phyloP scores from a whole-genome alignment of 73 alveolate genomes.

The Paramecium biaurelia region DNA sequence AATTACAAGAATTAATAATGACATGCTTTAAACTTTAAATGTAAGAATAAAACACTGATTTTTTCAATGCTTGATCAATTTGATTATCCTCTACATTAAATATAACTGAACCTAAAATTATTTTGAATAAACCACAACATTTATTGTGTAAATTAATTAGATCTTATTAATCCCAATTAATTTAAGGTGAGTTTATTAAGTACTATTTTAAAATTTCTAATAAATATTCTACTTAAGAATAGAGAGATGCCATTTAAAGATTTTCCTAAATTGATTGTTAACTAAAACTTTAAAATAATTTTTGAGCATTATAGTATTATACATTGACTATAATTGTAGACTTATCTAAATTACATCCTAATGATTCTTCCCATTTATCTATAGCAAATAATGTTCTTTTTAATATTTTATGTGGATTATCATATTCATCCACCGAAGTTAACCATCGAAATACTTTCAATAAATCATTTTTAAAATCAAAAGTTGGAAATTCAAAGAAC shows the following conservation, averaged over 20 bases:
- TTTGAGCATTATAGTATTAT: neutral
- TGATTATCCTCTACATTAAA: neutral
- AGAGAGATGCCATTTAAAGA: neutral
- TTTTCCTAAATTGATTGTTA: neutral
- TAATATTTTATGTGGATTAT: neutral
- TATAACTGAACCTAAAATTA: neutral
- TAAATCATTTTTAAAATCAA: slow-evolving; percentile 21
- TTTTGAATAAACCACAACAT: neutral
- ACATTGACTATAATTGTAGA: neutral
- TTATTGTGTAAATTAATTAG: neutral
- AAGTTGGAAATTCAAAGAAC: neutral
- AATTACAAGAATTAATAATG: neutral
- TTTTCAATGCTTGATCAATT: neutral
- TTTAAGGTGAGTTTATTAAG: neutral
- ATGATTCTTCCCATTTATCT: neutral
- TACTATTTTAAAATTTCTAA: neutral
- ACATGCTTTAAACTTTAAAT: neutral
- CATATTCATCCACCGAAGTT: neutral
- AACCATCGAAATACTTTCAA: neutral
- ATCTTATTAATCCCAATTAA: neutral
- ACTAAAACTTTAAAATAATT: neutral
- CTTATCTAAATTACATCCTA: neutral
- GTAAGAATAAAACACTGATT: neutral
- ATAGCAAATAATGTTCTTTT: neutral
- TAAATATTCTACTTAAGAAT: neutral